Base-by-base conservation (phyloP, 192 early-diverging fungal species). In the Podila horticola region DNA sequence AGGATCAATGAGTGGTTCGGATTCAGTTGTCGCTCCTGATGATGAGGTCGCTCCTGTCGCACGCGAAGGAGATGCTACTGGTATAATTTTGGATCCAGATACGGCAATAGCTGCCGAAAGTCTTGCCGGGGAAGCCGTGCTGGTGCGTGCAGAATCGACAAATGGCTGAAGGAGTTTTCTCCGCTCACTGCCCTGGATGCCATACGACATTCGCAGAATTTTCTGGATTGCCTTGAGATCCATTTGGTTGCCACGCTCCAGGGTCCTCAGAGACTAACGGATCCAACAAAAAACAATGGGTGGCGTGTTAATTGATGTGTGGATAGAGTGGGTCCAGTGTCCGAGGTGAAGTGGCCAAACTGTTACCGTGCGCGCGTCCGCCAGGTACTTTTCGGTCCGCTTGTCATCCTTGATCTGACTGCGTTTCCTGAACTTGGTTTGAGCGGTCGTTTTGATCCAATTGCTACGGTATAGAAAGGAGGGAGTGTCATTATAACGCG, bases 161-260 rank as follows among this genome's bases (percentile, higher is more conserved):
- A 65, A 72, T 15, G 77, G 77, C 24, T 81, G 66, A 10, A 81
- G 62, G 11, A 81, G 66, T 19, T 38, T 69, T 29, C 55, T 71
- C 12, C 77, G 77, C 45, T 73, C 77, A 28, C 24, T 58, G 26
- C 77, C 77, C 5, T 49, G 66, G 31, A 81, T 58, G 5, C 77
- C 71, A 33, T 81, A 65, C 0, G 77, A 33, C 10, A 69, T 24
- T 48, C 71, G 15, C n/a, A 81, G 34, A 10, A 81, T 30, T 28
- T 71, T 71, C 57, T 64, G 62, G 15, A 69, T 66, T 0, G 71
- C 34, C 58, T 73, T 81, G 24, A 69, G 41, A 26, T 81, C 77
- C 77, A 81, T 52, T 30, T 73, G 77, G 58, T 81, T 81, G 58
- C 70, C 77, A 13, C 77, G 77, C 17, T 81, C 77, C 15, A 81